Evolutionary conservation across 345 rosid genomes (phyloP).

Genomic region (Acer yangbiense): DNA sequence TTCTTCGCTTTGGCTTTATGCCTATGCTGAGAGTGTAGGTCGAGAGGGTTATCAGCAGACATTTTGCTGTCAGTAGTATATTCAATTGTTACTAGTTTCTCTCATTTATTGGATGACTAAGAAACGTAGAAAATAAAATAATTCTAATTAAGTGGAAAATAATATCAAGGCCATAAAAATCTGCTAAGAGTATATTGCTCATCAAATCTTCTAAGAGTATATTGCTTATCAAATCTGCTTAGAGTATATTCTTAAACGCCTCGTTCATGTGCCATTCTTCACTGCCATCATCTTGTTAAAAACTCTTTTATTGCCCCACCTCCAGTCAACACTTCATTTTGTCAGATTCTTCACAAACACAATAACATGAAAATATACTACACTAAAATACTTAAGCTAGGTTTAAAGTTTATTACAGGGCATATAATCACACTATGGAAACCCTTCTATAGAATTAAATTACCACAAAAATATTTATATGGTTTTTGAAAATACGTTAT

Average conservation of each 20-base stretch:
- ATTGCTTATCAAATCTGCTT: neutral
- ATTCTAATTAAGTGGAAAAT: neutral
- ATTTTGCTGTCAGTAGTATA: neutral
- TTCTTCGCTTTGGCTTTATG: neutral
- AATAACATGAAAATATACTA: neutral
- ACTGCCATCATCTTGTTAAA: neutral
- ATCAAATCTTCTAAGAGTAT: neutral
- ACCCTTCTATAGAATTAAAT: neutral
- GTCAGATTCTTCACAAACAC: neutral
- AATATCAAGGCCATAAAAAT: neutral
- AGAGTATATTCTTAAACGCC: neutral
- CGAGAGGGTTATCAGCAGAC: neutral
- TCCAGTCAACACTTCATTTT: neutral
- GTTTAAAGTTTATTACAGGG: neutral
- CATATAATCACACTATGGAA: neutral
- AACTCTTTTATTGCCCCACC: neutral
- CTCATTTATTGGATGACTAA: neutral
- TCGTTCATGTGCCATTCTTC: neutral
- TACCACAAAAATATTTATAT: neutral
- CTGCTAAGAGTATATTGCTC: neutral
- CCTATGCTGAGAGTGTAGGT: neutral
- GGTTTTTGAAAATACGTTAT: neutral
- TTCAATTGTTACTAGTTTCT: neutral
- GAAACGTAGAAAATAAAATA: neutral
- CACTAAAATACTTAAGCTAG: neutral